These are phyloP conservation scores for Pulveroboletus sp. DNA, from an alignment of 768 basidiomycete genomes.

Conservation along the genomic window DNA sequence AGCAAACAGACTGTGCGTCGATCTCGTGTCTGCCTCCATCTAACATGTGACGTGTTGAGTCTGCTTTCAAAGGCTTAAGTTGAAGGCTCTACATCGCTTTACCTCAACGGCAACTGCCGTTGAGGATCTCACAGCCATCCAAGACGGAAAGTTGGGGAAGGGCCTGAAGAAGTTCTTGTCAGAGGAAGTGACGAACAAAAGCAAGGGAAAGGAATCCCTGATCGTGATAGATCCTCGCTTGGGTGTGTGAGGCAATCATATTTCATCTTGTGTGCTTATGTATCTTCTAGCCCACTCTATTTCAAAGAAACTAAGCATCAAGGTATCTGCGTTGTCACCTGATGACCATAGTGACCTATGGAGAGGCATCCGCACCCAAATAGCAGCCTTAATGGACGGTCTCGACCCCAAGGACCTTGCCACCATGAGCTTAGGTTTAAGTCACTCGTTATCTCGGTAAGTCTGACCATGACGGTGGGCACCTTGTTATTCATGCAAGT, in stretches of 20 bases:
- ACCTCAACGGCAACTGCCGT: constrained; percentile 95
- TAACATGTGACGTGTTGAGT: constrained; percentile 7
- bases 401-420: constrained; percentile 90
- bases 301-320: constrained; percentile 90
- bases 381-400: constrained; percentile 82
- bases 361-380: constrained; percentile 90
- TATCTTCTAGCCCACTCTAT: constrained; percentile 65
- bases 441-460: constrained; percentile 92
- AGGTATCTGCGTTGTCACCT: constrained; percentile 59
- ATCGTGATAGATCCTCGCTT: constrained; percentile 88
- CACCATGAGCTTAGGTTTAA: constrained; percentile 96
- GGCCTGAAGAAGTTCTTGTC: constrained; percentile 90
- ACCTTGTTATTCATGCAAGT: constrained; percentile 4
- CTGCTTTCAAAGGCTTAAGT: constrained; percentile 63
- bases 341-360: constrained; percentile 77
- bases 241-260: constrained; percentile 47
- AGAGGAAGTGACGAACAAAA: constrained; percentile 81
- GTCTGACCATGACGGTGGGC: constrained; percentile 14
- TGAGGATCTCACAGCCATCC: constrained; percentile 91
- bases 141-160: constrained; percentile 90
- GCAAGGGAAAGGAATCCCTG: constrained; percentile 81
- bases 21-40: constrained; percentile 8
- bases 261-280: constrained; percentile 5
- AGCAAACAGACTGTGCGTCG: constrained; percentile 84
- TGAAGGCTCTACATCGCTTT: constrained; percentile 95